A percentile compares a stretch with the other conserved stretches of the same genome.
These are phyloP conservation scores for Paramecium tetraurelia DNA, from an alignment of 73 alveolate genomes.

Conservation along the genomic window DNA sequence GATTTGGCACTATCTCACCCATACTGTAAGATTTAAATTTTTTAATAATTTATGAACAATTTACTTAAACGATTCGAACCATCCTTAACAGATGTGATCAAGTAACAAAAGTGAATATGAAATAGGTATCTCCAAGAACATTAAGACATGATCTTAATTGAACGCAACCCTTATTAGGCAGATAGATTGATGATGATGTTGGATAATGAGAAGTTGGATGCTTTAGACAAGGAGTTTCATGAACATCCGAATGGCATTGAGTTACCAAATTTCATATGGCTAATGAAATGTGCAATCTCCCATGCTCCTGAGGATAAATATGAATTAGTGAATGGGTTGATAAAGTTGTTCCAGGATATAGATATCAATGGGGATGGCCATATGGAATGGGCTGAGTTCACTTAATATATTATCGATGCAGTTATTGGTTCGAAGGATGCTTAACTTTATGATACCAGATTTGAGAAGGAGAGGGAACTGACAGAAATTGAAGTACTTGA, in stretches of 20 bases:
- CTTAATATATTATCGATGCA: constrained; percentile 94
- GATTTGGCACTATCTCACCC: constrained; percentile 31
- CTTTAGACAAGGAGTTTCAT: constrained; percentile 88
- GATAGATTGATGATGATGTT: constrained; percentile 94
- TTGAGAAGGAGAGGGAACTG: constrained; percentile 63
- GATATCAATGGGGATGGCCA: constrained; percentile 96
- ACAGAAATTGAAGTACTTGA: constrained; percentile 77
- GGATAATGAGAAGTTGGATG: constrained; percentile 90
- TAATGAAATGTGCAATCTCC: constrained; percentile 78
- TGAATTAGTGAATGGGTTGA: constrained; percentile 93
- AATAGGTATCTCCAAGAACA: not conserved
- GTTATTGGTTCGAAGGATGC: constrained; percentile 86
- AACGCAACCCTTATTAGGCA: constrained; percentile 36
- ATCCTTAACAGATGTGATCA: not conserved
- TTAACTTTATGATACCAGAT: constrained; percentile 60
- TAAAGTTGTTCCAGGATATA: constrained; percentile 89
- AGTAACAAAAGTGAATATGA: not conserved
- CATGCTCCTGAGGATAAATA: constrained; percentile 83
- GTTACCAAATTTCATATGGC: constrained; percentile 76
- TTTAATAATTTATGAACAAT: not conserved
- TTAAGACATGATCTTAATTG: not conserved
- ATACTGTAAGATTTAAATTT: not conserved
- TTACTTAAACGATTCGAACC: not conserved
- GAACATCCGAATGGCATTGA: constrained; percentile 91
- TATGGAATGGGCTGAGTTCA: constrained; percentile 98